These are phyloP conservation scores for Candolleomyces aberdarensis DNA, from an alignment of 768 basidiomycete genomes.

Conservation along the genomic window DNA sequence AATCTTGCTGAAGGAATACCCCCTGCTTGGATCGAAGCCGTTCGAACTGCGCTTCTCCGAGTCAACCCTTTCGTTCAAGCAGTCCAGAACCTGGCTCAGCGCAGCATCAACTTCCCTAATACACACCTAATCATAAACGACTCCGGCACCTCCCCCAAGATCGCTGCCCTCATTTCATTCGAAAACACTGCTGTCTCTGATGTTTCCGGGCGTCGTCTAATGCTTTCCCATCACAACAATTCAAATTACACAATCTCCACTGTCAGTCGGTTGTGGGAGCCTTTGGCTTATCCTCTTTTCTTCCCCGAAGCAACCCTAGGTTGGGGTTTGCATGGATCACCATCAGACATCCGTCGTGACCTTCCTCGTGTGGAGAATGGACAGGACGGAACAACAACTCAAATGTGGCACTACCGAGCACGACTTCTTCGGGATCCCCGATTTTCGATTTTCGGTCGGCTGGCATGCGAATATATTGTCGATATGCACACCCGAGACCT, in stretches of 20 bases:
- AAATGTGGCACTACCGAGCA: constrained; percentile 31
- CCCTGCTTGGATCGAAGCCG: constrained; percentile 9
- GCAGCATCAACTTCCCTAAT: neutral
- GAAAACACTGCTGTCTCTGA: constrained; percentile 15
- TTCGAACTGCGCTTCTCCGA: constrained; percentile 6
- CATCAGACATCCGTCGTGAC: no score
- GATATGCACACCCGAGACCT: constrained; percentile 36
- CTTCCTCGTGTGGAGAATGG: no score
- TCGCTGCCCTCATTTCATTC: constrained; percentile 21
- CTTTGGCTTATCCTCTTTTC: constrained; percentile 32
- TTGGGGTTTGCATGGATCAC: constrained; percentile 27
- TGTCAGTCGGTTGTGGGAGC: constrained; percentile 32
- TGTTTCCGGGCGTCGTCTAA: constrained; percentile 12
- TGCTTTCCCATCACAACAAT: constrained; percentile 6
- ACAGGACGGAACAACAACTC: constrained; percentile 20
- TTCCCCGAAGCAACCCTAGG: constrained; percentile 34
- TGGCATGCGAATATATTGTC: constrained; percentile 31
- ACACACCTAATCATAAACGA: constrained; percentile 19
- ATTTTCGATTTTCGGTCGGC: constrained; percentile 30
- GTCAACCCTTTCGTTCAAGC: constrained; percentile 14
- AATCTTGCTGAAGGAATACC: constrained; percentile 6
- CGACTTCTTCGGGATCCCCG: constrained; percentile 27
- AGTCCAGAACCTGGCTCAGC: constrained; percentile 3
- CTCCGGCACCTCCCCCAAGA: constrained; percentile 16
- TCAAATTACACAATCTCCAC: constrained; percentile 18